These are phyloP conservation scores for Dactylellina sp. DNA, from an alignment of 2,329 filamentous ascomycete genomes.

Conservation along the genomic window DNA sequence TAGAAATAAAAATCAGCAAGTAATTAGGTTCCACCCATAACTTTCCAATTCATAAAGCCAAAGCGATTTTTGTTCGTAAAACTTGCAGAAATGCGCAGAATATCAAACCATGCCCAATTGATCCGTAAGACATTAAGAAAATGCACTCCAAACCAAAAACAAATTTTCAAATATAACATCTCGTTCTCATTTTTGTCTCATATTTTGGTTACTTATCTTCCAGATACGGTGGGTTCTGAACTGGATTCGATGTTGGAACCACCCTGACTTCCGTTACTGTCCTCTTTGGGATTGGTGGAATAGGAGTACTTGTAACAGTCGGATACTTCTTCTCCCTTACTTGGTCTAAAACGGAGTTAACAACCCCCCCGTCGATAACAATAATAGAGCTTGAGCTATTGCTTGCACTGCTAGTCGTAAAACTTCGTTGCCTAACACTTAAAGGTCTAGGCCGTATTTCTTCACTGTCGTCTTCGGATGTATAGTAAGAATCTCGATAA, in stretches of 20 bases:
- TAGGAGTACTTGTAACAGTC: neutral
- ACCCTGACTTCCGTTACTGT: slow-evolving; percentile 28
- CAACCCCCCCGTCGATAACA: slow-evolving; percentile 21
- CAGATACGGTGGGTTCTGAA: slow-evolving; percentile 16
- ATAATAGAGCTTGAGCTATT: slow-evolving; percentile 53
- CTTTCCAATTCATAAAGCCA: slow-evolving; percentile 10
- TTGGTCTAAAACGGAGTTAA: neutral
- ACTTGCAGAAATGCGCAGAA: neutral
- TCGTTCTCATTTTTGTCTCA: neutral
- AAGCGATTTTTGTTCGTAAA: slow-evolving; percentile 1
- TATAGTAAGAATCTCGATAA: slow-evolving; percentile 45
- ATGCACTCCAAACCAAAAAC: neutral
- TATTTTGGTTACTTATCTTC: slow-evolving; percentile 13
- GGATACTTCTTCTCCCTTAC: slow-evolving; percentile 31
- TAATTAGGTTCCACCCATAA: slow-evolving; percentile 11
- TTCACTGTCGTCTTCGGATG: slow-evolving; percentile 50
- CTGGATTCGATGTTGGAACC: slow-evolving; percentile 5
- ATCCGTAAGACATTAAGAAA: slow-evolving; percentile 2
- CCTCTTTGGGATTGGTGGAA: slow-evolving; percentile 34
- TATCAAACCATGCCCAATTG: slow-evolving; percentile 16
- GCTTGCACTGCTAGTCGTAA: slow-evolving; percentile 40
- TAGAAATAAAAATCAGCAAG: neutral
- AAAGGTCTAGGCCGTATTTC: slow-evolving; percentile 46
- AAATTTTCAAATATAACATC: neutral
- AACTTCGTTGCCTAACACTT: slow-evolving; percentile 42